Conservation (phyloP, 2,329 filamentous ascomycete species). For the Lasiodiplodia sp. region DNA sequence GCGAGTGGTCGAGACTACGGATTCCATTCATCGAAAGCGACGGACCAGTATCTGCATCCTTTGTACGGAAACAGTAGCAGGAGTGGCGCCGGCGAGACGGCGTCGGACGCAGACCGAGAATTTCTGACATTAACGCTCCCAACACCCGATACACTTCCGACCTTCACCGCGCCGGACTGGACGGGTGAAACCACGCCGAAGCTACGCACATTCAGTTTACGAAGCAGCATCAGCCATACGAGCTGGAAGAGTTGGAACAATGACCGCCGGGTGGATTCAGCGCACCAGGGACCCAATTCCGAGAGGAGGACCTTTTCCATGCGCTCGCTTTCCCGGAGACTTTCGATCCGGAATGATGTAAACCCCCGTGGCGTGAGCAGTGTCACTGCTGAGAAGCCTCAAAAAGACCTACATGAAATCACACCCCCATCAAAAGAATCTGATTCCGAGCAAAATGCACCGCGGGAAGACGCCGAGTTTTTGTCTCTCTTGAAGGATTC, state of each 20-base stretch:
- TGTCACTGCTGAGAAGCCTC: not conserved
- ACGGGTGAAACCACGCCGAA: not conserved
- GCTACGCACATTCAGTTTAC: slow-evolving; percentile 9
- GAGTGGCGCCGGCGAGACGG: not conserved
- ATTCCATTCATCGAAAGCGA: not conserved
- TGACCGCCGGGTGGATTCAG: slow-evolving; percentile 10
- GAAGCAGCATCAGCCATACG: slow-evolving; percentile 6
- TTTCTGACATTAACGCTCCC: not conserved
- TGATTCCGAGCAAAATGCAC: not conserved
- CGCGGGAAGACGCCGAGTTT: not conserved
- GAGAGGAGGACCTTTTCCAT: slow-evolving; percentile 5
- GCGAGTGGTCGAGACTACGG: slow-evolving; percentile 2
- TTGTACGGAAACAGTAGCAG: not conserved
- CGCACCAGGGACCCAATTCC: slow-evolving; percentile 4
- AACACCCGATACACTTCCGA: slow-evolving; percentile 3
- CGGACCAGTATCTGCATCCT: not conserved
- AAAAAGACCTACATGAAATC: not conserved
- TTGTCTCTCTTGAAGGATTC: not conserved
- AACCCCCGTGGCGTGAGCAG: not conserved
- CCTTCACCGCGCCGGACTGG: slow-evolving; percentile 9
- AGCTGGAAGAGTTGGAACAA: slow-evolving; percentile 19
- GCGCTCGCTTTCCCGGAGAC: not conserved
- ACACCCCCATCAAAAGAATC: not conserved
- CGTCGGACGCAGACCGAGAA: not conserved
- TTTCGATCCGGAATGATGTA: not conserved